Evolutionary conservation across 108 stramenopile genomes (phyloP).

Genomic region (Nannochloropsis gaditana): DNA sequence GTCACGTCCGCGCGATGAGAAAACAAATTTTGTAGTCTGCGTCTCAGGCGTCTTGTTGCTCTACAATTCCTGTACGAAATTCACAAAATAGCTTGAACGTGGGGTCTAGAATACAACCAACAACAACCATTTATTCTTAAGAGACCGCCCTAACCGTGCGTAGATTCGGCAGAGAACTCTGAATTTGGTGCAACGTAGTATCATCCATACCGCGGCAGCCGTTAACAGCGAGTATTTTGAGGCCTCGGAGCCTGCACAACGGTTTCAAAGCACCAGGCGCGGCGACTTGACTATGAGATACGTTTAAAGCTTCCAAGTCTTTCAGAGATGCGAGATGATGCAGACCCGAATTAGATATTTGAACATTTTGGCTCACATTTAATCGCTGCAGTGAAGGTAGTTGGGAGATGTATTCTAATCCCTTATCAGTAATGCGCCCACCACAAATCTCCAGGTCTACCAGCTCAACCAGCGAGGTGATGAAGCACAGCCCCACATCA

Average conservation of each 20-base stretch:
- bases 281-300: neutral
- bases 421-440: neutral
- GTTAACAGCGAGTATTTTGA: neutral
- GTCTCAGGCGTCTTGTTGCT: too few species aligned
- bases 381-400: neutral
- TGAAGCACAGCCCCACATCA: neutral
- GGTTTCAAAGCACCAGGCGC: neutral
- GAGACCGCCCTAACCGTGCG: neutral
- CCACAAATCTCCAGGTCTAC: neutral
- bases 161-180: neutral
- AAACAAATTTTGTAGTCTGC: too few species aligned
- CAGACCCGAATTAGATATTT: slow-evolving; percentile 6
- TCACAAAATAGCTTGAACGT: too few species aligned
- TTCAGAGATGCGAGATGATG: neutral
- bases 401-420: neutral
- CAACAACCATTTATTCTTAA: neutral
- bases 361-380: neutral
- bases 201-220: neutral
- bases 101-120: too few species aligned
- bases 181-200: neutral
- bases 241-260: neutral
- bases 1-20: too few species aligned
- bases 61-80: too few species aligned
- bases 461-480: neutral
- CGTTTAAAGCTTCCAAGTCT: neutral